Evolutionary conservation across 768 basidiomycete species (phyloP).

Genomic region (Clavaria fumosa): DNA sequence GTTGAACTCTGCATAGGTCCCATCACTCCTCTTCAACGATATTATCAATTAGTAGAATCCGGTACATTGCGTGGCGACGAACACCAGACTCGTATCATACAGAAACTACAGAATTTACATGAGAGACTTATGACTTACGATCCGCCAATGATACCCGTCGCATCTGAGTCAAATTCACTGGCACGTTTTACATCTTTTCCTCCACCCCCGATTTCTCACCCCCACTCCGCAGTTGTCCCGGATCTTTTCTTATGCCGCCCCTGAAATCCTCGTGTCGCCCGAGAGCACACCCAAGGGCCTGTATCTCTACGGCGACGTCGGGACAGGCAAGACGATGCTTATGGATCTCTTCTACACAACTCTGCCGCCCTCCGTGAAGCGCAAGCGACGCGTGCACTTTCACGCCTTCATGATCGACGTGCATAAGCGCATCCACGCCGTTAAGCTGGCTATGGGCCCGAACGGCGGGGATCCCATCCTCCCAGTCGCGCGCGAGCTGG

Average conservation of each 20-base stretch:
- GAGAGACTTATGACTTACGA: slow-evolving; percentile 52
- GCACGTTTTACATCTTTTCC: slow-evolving; percentile 17
- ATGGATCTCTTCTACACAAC: slow-evolving; percentile 96
- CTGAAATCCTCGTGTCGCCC: slow-evolving; percentile 26
- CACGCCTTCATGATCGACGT: slow-evolving; percentile 99
- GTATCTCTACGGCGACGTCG: slow-evolving; percentile 93
- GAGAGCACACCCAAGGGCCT: slow-evolving; percentile 64
- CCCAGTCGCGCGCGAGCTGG: slow-evolving; percentile 78
- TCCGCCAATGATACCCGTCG: slow-evolving; percentile 45
- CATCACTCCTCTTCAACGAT: slow-evolving; percentile 29
- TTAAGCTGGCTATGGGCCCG: slow-evolving; percentile 56
- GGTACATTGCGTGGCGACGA: slow-evolving; percentile 56
- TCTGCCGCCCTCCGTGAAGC: slow-evolving; percentile 46
- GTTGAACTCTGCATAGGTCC: slow-evolving; percentile 11
- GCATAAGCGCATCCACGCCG: slow-evolving; percentile 78
- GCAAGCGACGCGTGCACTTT: slow-evolving; percentile 88
- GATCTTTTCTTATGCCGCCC: slow-evolving; percentile 26
- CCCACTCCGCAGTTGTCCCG: slow-evolving; percentile 28
- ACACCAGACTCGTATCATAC: slow-evolving; percentile 74
- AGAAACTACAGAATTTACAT: slow-evolving; percentile 69
- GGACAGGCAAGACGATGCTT: slow-evolving; percentile 96
- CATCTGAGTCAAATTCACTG: slow-evolving; percentile 23
- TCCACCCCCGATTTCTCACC: slow-evolving; percentile 16
- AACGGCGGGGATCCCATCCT: slow-evolving; percentile 68
- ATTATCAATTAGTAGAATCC: slow-evolving; percentile 28